These are phyloP conservation scores for Huntiella decipiens DNA, from an alignment of 2,329 filamentous ascomycete genomes.

Conservation along the genomic window DNA sequence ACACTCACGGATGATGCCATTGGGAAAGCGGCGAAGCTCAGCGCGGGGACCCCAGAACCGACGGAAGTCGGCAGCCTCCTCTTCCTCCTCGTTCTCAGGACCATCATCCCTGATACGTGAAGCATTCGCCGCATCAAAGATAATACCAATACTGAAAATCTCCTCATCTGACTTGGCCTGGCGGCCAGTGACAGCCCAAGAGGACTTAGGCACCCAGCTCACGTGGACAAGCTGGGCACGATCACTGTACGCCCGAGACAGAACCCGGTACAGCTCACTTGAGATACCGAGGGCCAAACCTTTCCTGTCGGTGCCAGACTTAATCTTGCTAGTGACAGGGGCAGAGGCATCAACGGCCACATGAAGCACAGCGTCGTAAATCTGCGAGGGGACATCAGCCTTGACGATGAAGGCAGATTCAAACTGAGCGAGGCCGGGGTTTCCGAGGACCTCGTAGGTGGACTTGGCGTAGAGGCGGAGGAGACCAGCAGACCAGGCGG, in stretches of 20 bases:
- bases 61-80: conserved; percentile 62
- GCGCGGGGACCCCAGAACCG: conserved; percentile 91
- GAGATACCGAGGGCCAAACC: conserved; percentile 28
- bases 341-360: conserved; percentile 16
- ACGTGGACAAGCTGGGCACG: conserved; percentile 52
- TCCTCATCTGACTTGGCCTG: conserved; percentile 4
- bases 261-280: conserved; percentile 39
- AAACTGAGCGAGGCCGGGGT: conserved; percentile 61
- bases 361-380: conserved; percentile 31
- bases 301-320: conserved; percentile 16
- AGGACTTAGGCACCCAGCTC: conserved; percentile 19
- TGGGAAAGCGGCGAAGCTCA: conserved; percentile 83
- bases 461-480: conserved; percentile 56
- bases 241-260: conserved; percentile 57
- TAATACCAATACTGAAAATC: conserved; percentile 34
- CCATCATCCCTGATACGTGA: conserved; percentile 70
- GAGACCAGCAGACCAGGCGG: conserved; percentile 56
- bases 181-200: conserved; percentile 17
- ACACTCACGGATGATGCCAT: conserved; percentile 84
- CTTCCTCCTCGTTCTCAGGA: conserved; percentile 67
- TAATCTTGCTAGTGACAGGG: conserved; percentile 16
- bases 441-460: conserved; percentile 56
- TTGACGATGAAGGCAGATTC: conserved; percentile 62
- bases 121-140: conserved; percentile 55
- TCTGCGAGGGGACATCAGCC: conserved; percentile 32